phyloP scores from a whole-genome alignment of 257 asterid genomes.

The Gentiana dahurica region DNA sequence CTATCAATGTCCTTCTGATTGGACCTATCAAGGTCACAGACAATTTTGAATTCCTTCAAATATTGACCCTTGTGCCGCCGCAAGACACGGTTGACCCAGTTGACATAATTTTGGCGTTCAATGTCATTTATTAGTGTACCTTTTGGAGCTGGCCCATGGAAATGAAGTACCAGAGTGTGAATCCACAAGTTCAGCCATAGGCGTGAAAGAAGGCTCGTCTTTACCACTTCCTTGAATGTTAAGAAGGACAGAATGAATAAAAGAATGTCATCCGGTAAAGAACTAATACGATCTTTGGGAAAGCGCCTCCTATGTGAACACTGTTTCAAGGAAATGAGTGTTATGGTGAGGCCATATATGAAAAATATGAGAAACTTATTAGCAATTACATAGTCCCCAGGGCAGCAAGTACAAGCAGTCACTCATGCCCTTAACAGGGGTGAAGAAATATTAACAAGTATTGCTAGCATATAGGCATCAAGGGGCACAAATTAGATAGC shows the following conservation, averaged over 20 bases:
- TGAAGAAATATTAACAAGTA: too few species aligned
- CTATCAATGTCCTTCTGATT: neutral
- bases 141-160: neutral
- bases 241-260: conserved; percentile 3
- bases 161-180: conserved; percentile 1
- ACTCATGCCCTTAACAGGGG: too few species aligned
- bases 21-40: neutral
- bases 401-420: too few species aligned
- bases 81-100: neutral
- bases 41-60: too few species aligned
- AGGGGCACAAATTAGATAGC: too few species aligned
- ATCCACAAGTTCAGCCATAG: conserved; percentile 6
- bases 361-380: too few species aligned
- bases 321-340: too few species aligned
- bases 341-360: too few species aligned
- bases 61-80: too few species aligned
- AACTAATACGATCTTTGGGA: conserved; percentile 5
- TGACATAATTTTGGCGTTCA: neutral
- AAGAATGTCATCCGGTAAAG: conserved; percentile 10
- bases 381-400: too few species aligned
- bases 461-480: too few species aligned
- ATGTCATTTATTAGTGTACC: neutral
- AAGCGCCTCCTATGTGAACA: too few species aligned
- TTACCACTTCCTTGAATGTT: conserved; percentile 3
- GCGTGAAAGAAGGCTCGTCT: conserved; percentile 8